phyloP scores from a whole-genome alignment of 2,329 filamentous ascomycete species.

The Pseudofabraea citricarpa region DNA sequence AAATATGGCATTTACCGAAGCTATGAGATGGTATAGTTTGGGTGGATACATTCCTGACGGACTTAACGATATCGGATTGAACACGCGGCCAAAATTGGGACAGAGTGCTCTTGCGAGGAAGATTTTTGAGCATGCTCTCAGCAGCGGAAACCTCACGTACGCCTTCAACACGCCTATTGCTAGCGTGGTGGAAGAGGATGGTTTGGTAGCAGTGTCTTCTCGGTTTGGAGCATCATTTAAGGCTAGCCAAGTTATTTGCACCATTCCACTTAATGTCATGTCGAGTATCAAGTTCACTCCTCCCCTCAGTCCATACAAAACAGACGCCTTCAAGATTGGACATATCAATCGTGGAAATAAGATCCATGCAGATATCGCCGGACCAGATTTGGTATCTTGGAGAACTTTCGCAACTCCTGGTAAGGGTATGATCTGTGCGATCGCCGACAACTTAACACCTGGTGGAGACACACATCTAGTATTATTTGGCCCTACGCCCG shows the following conservation, averaged over 20 bases:
- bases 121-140: slow-evolving; percentile 1
- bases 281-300: slow-evolving; percentile 21
- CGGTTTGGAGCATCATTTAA: slow-evolving; percentile 6
- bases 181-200: neutral
- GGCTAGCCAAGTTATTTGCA: slow-evolving; percentile 12
- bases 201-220: neutral
- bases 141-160: neutral
- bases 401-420: neutral
- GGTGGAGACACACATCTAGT: slow-evolving; percentile 2
- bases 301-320: slow-evolving; percentile 17
- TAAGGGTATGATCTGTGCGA: neutral
- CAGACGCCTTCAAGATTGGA: slow-evolving; percentile 4
- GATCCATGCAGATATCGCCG: neutral
- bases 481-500: neutral
- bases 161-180: neutral
- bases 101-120: neutral
- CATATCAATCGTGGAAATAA: neutral
- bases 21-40: slow-evolving; percentile 1
- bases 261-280: slow-evolving; percentile 17
- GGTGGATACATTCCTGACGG: neutral
- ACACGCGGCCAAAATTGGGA: neutral
- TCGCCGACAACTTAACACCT: neutral
- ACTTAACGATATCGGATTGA: neutral
- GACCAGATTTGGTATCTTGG: neutral
- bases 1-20: neutral